Evolutionary conservation across 1,139 yeast genomes (phyloP).

Genomic region (Yamadazyma dushanensis): DNA sequence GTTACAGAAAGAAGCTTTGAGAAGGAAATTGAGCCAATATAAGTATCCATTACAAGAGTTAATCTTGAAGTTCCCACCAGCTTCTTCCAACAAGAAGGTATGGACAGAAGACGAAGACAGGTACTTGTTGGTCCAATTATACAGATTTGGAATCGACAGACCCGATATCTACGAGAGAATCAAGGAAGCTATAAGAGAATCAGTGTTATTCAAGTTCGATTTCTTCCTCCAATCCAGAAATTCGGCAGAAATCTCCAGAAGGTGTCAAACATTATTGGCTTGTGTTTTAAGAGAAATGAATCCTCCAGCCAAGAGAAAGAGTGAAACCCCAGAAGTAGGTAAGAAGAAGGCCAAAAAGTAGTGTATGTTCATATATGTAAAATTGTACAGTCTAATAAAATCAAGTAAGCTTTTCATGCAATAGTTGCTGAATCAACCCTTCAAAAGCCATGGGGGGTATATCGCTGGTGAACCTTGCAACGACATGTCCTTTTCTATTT

Average conservation of each 20-base stretch:
- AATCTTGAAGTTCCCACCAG: conserved; percentile 59
- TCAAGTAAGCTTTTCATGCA: too few species aligned
- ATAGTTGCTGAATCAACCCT: conserved; percentile 7
- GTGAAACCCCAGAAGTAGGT: conserved; percentile 14
- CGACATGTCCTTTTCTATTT: conserved; percentile 70
- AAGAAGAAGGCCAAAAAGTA: conserved; percentile 17
- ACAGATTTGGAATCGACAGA: conserved; percentile 64
- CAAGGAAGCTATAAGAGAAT: conserved; percentile 58
- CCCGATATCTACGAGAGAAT: conserved; percentile 65
- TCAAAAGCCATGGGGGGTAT: conserved; percentile 66
- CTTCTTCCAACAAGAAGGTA: conserved; percentile 54
- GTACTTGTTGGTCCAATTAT: conserved; percentile 63
- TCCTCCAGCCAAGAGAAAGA: conserved; percentile 20
- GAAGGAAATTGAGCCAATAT: conserved; percentile 62
- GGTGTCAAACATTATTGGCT: conserved; percentile 65
- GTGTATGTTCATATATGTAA: neutral
- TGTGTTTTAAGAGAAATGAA: conserved; percentile 63
- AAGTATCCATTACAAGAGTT: conserved; percentile 66
- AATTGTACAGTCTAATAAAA: neutral
- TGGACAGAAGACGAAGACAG: conserved; percentile 77
- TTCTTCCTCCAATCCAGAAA: conserved; percentile 71
- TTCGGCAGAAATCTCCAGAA: conserved; percentile 61
- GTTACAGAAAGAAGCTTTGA: conserved; percentile 64
- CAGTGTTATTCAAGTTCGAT: conserved; percentile 66
- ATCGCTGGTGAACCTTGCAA: conserved; percentile 65